Evolutionary conservation across 139 green algal species (phyloP), one percentile per base, ranked within the genome.

Genomic region (Coelastrella sp.): DNA sequence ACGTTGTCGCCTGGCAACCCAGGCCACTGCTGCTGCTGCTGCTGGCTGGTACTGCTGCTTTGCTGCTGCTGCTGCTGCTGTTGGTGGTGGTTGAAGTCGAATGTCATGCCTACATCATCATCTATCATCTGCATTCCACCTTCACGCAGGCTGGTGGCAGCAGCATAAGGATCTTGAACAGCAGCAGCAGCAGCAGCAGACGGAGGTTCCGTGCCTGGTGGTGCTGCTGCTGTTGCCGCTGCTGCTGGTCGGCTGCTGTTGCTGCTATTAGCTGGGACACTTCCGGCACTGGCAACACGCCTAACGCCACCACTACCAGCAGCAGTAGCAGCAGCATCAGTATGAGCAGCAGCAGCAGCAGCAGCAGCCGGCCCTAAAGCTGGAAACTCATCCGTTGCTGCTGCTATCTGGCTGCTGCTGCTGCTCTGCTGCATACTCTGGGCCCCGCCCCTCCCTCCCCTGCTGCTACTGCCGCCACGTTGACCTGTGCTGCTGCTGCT

Each of bases 21-120:
- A 17, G 75, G 74, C 61, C 70, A 84, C 79, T 61, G 84, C 90
- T 35, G 78, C 79, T 61, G 84, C 90, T 35, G 78, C 58, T 65
- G 60, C 25, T 24, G 70, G 15, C 75, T n/a, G 22, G 35, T 63
- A 59, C 59, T 65, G 78, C 87, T 84, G 20, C 82, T 27, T 49
- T 49, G 15, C 73, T 27, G 76, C 66, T 61, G 66, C n/a, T 84
- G 89, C 83, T 35, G 83, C 83, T 49, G 82, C 85, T 61, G 58
- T 7, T 65, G 27, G n/a, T 68, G 78, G 59, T 84, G 78, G 8
- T 17, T 82, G 24, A 65, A 66, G 11, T 65, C 68, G 89, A 60
- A 87, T 84, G 66, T 63, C 84, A 85, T 56, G 8, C 92, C 92
- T 8, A 94, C 27, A 68, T 97, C 94, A 74, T 97, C 95, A 91